Conservation (phyloP, 768 basidiomycete species). For the Tylopilus felleus region DNA sequence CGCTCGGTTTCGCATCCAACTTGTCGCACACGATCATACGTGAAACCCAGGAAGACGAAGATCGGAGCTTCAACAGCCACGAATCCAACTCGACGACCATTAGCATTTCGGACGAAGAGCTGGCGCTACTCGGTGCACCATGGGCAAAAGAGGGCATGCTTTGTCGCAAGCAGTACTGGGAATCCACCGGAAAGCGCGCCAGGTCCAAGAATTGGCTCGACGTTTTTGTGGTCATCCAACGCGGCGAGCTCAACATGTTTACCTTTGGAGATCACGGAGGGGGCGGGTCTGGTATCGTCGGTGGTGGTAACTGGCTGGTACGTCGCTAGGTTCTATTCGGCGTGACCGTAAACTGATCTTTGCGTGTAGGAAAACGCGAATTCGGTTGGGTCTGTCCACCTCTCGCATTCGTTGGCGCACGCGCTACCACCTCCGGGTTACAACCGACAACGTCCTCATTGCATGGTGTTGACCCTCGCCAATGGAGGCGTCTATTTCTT, state of each 20-base stretch:
- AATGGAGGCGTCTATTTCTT: constrained; percentile 95
- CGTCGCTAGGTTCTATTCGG: constrained; percentile 34
- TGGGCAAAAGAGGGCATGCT: constrained; percentile 99
- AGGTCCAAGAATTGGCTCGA: constrained; percentile 92
- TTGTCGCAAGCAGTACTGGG: constrained; percentile 93
- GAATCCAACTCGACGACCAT: constrained; percentile 67
- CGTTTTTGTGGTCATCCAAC: constrained; percentile 93
- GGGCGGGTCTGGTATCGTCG: constrained; percentile 66
- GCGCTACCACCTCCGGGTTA: constrained; percentile 90
- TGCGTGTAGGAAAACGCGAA: constrained; percentile 74
- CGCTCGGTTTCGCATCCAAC: constrained; percentile 96
- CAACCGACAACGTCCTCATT: constrained; percentile 84
- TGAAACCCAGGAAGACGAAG: constrained; percentile 87
- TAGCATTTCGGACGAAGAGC: constrained; percentile 91
- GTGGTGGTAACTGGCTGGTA: constrained; percentile 98
- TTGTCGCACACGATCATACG: constrained; percentile 95
- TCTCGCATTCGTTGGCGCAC: constrained; percentile 87
- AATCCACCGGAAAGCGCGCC: constrained; percentile 74
- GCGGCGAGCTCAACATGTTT: constrained; percentile 95
- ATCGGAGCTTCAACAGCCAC: constrained; percentile 62
- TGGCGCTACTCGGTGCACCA: constrained; percentile 91
- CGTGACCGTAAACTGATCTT: constrained; percentile 9
- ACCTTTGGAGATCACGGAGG: constrained; percentile 76
- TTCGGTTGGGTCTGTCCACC: constrained; percentile 73
- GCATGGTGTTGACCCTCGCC: constrained; percentile 89